Conservation (phyloP, 768 basidiomycete genomes). For the Guyanaporus albipodus region DNA sequence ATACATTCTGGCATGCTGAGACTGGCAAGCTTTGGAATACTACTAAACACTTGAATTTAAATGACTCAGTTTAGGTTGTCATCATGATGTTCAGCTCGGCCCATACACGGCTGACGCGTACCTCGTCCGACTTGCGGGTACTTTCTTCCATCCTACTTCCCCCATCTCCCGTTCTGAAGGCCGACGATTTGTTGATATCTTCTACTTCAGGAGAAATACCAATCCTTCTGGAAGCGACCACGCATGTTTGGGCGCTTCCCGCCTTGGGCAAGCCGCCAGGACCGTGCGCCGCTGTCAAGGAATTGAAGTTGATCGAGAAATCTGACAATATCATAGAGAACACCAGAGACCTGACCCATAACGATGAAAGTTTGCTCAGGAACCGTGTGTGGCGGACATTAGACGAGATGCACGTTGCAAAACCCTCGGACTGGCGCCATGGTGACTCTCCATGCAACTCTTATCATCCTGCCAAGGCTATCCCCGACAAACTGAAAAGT, state of each 20-base stretch:
- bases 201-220: conserved; percentile 50
- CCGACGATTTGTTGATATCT: conserved; percentile 34
- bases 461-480: background rate
- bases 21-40: conserved; percentile 18
- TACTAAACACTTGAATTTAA: conserved; percentile 10
- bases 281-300: conserved; percentile 7
- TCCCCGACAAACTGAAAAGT: background rate
- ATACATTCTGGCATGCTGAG: conserved; percentile 20
- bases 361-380: background rate
- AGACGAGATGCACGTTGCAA: background rate
- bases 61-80: background rate
- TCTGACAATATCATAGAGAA: background rate
- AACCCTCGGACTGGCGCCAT: background rate
- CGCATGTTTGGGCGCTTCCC: conserved; percentile 1
- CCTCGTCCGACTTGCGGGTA: conserved; percentile 40
- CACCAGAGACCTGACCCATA: background rate
- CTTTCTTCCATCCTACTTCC: conserved; percentile 36
- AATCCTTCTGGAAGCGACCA: conserved; percentile 38
- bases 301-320: background rate
- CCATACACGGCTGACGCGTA: conserved; percentile 33
- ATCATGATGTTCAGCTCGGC: conserved; percentile 12
- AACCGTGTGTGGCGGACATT: conserved; percentile 3
- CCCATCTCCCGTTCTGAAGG: conserved; percentile 44
- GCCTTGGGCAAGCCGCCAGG: background rate
- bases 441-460: conserved; percentile 1